Conservation (phyloP, 2,329 filamentous ascomycete species). For the Penicillium expansum region DNA sequence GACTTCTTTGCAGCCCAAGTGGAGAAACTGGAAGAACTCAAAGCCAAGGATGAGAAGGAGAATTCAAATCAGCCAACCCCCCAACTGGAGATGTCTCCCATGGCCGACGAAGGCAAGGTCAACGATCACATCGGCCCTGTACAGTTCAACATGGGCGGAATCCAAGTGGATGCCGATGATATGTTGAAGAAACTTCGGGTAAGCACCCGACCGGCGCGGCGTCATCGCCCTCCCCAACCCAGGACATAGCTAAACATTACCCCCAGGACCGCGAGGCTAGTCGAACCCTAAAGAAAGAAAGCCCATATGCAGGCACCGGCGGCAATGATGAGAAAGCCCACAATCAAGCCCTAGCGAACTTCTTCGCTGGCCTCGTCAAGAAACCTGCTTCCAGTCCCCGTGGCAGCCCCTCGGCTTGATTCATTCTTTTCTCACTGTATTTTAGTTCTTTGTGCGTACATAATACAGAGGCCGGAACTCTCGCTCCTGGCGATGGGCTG, state of each 20-base stretch:
- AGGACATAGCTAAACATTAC: conserved; percentile 3
- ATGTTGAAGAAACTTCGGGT: conserved; percentile 86
- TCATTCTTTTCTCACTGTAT: conserved; percentile 18
- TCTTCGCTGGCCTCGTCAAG: conserved; percentile 60
- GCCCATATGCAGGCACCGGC: conserved; percentile 29
- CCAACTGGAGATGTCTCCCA: conserved; percentile 37
- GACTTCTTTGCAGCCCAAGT: conserved; percentile 73
- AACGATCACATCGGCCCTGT: conserved; percentile 89
- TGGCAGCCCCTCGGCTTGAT: conserved; percentile 36
- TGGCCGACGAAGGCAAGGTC: conserved; percentile 45
- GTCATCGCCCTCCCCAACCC: background rate
- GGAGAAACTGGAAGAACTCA: conserved; percentile 67
- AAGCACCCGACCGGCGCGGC: conserved; percentile 25
- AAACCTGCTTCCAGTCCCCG: conserved; percentile 44
- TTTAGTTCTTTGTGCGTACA: conserved; percentile 27
- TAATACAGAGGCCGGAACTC: conserved; percentile 15
- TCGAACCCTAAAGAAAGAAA: conserved; percentile 38
- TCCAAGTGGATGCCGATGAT: conserved; percentile 91
- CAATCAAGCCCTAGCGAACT: conserved; percentile 58
- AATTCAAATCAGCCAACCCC: conserved; percentile 34
- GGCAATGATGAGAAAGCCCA: conserved; percentile 50
- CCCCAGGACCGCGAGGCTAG: conserved; percentile 46
- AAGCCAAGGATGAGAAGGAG: conserved; percentile 54
- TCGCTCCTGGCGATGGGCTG: conserved; percentile 6
- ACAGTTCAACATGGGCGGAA: conserved; percentile 97